These are phyloP conservation scores for barrel medic (Medicago truncatula) DNA, from an alignment of 306 rosid genomes.

Conservation along the genomic window MtrunA17r5.0-ANR NC_053044.1:33387501-33388000, in stretches of 20 bases:
- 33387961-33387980: too few species aligned
- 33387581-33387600: constrained; percentile 34
- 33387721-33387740: constrained; percentile 17
- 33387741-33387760: background rate
- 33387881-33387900: too few species aligned
- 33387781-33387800: background rate
- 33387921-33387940: too few species aligned
- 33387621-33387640: constrained; percentile 39
- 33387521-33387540: constrained; percentile 17
- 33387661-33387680: background rate
- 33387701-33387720: background rate
- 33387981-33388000: too few species aligned
- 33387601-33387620: constrained; percentile 44
- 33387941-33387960: too few species aligned
- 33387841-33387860: too few species aligned
- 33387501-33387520: background rate
- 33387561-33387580: constrained; percentile 36
- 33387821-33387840: too few species aligned
- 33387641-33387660: constrained; percentile 25
- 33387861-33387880: too few species aligned
- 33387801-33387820: background rate
- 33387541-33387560: constrained; percentile 24
- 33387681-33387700: constrained; percentile 41
- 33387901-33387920: too few species aligned
- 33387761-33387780: background rate